These are phyloP conservation scores for Chenopodium berlandieri DNA, from an alignment of 148 eudicot genomes.

Conservation along the genomic window DNA sequence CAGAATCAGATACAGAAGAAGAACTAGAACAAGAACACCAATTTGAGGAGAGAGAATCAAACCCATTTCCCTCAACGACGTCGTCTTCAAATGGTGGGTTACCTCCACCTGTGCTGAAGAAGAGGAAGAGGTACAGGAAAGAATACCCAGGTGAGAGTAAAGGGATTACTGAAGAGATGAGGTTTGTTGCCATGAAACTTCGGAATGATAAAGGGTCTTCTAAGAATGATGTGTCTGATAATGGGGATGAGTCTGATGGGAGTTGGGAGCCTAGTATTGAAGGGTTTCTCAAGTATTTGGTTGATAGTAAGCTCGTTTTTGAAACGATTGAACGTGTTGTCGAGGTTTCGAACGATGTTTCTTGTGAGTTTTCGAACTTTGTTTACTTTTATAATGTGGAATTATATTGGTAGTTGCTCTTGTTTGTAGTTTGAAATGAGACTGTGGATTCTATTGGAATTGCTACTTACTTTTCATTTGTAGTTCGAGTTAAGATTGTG, in stretches of 20 bases:
- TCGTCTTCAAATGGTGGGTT: constrained; percentile 1
- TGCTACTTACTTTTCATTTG: not conserved
- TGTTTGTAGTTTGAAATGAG: not conserved
- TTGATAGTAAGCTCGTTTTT: constrained; percentile 76
- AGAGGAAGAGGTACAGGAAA: constrained; percentile 60
- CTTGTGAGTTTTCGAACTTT: constrained; percentile 52
- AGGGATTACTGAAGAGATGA: constrained; percentile 87
- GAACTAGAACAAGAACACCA: not conserved
- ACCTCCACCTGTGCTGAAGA: constrained; percentile 50
- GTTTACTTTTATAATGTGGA: not conserved
- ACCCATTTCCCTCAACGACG: not conserved
- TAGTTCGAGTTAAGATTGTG: not conserved
- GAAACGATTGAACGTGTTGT: constrained; percentile 68
- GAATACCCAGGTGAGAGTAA: constrained; percentile 73
- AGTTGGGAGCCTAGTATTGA: constrained; percentile 70
- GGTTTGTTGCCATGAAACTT: constrained; percentile 92
- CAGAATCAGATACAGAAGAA: not conserved
- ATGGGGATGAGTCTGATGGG: constrained; percentile 18
- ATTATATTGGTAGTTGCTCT: not conserved
- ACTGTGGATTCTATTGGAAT: not conserved
- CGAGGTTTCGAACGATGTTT: constrained; percentile 74
- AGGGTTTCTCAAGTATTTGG: constrained; percentile 72
- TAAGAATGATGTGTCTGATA: constrained; percentile 12
- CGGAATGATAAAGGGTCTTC: constrained; percentile 40
- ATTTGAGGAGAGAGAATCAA: not conserved